Percentiles rank a stretch among this genome's conserved stretches.
These are phyloP conservation scores for Kwoniella sp. DNA, from an alignment of 768 basidiomycete genomes.

Conservation along the genomic window DNA sequence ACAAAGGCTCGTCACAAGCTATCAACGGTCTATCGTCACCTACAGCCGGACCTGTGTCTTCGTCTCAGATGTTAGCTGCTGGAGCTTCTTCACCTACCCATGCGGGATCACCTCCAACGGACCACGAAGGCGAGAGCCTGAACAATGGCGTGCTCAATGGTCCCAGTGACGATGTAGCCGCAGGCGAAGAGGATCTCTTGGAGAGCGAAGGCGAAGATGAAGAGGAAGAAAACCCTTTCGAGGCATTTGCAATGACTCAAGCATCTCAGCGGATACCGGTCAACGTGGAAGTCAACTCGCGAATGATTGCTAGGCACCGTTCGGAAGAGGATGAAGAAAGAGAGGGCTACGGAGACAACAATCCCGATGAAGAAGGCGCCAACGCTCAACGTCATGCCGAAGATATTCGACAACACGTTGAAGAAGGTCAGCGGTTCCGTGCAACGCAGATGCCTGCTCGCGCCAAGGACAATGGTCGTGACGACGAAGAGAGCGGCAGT, in stretches of 20 bases:
- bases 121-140: conserved; percentile 14
- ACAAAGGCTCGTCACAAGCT: conserved; percentile 19
- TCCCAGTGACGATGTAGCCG: conserved; percentile 9
- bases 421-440: conserved; percentile 36
- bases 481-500: conserved; percentile 14
- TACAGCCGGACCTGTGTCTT: background rate
- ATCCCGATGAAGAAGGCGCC: conserved; percentile 44
- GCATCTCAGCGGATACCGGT: conserved; percentile 28
- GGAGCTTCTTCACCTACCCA: conserved; percentile 14
- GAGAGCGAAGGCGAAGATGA: conserved; percentile 52
- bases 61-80: conserved; percentile 6
- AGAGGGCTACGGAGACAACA: conserved; percentile 52
- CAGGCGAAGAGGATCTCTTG: conserved; percentile 32
- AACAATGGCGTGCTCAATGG: background rate
- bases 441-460: conserved; percentile 38
- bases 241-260: conserved; percentile 42
- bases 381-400: conserved; percentile 31
- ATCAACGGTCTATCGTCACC: conserved; percentile 15
- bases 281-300: conserved; percentile 40
- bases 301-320: conserved; percentile 27
- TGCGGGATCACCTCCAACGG: conserved; percentile 16
- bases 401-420: conserved; percentile 42
- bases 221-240: conserved; percentile 45
- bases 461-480: background rate
- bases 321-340: conserved; percentile 53